phyloP scores from a whole-genome alignment of 2,329 filamentous ascomycete genomes.

The Cercospora citrullina region DNA sequence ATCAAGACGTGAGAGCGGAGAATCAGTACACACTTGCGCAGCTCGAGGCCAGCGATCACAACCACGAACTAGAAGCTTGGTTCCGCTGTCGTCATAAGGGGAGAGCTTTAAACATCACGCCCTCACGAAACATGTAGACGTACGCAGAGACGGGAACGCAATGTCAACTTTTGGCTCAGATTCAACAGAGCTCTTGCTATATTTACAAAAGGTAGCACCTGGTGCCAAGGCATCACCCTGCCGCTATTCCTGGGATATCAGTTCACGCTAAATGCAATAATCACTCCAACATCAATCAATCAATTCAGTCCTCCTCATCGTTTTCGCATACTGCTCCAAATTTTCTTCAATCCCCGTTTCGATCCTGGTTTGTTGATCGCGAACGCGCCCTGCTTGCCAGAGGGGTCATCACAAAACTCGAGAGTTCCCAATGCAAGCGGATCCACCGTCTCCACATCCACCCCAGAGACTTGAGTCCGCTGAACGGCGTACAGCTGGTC shows the following conservation, averaged over 20 bases:
- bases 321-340: constrained; percentile 31
- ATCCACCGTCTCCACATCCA: constrained; percentile 43
- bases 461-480: constrained; percentile 24
- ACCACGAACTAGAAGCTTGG: not conserved
- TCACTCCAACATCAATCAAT: not conserved
- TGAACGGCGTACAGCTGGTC: constrained; percentile 64
- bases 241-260: not conserved
- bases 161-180: not conserved
- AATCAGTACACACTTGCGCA: not conserved
- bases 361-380: constrained; percentile 35
- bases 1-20: not conserved
- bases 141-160: not conserved
- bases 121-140: not conserved
- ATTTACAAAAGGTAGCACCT: not conserved
- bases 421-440: constrained; percentile 58
- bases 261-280: not conserved
- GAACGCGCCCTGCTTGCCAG: constrained; percentile 47
- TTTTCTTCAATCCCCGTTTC: constrained; percentile 30
- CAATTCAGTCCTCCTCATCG: constrained; percentile 11
- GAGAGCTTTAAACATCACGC: not conserved
- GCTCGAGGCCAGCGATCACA: not conserved
- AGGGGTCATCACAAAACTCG: constrained; percentile 41
- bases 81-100: not conserved
- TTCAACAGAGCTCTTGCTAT: not conserved
- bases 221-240: not conserved